Evolutionary conservation across 345 rosid species (phyloP), one percentile per base, ranked within the genome.

Genomic region (Lepidium africanum): DNA sequence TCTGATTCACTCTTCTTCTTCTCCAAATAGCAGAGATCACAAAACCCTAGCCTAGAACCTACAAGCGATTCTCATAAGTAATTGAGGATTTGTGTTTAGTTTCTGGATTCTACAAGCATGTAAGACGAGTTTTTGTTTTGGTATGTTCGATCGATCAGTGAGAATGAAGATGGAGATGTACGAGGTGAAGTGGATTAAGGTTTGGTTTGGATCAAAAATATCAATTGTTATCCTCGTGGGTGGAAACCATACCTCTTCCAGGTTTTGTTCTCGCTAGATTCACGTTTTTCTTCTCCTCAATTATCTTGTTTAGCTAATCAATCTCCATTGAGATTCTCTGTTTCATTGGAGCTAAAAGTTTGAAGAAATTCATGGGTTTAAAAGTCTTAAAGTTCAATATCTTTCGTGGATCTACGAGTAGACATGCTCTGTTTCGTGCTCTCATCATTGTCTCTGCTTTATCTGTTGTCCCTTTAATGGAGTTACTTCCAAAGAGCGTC

Each of bases 211-310:
- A 16, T 71, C 76, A 16, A 87, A 84, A 81, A 79, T 19, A 68
- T 81, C 91, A 50, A 79, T 81, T 73, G 87, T 85, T 67, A 73
- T 91, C 90, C 96, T 88, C 76, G 90, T 91, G 93, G 96, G 96
- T 87, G 96, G 97, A 56, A 91, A 91, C 74, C 97, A 88, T 81
- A 88, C 93, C 63, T 88, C 93, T 32, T 88, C 84, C 88, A 84
- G 93, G 93, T 91, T 91, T 83, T 88, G 93, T 38, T 74, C 90
- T 55, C 90, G 96, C 72, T 91, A 85, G 58, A 21, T 63, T 63
- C 9, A 9, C 19, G 47, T 37, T 71, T 65, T 81, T 10, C 1
- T 1, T 13, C 54, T 19, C 15, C 21, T 30, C 33, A 30, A 30
- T 13, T 10, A 64, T 49, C 33, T 30, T 64, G 69, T 63, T 63